phyloP scores from a whole-genome alignment of 2,329 filamentous ascomycete species.

The Botrytis tulipae region DNA sequence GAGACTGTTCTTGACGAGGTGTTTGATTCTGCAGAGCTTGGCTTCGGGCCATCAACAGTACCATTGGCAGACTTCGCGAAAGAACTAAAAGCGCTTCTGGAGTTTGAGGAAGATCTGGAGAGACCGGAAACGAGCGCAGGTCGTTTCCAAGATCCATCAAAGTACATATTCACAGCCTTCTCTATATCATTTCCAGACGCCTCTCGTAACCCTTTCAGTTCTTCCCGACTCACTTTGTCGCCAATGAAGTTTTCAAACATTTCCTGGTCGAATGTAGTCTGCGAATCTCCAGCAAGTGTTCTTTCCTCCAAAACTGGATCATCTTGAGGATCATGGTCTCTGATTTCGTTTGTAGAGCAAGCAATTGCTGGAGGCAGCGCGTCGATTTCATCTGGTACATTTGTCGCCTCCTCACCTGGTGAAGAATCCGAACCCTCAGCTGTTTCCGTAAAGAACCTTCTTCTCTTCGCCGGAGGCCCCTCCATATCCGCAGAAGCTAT shows the following conservation, averaged over 20 bases:
- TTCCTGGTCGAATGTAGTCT: slow-evolving; percentile 51
- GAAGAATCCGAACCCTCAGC: slow-evolving; percentile 31
- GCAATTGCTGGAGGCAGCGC: slow-evolving; percentile 27
- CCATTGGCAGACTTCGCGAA: slow-evolving; percentile 27
- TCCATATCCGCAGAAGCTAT: slow-evolving; percentile 34
- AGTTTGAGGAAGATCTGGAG: slow-evolving; percentile 16
- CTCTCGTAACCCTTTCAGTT: slow-evolving; percentile 51
- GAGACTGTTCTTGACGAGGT: slow-evolving; percentile 37
- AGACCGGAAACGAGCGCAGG: slow-evolving; percentile 10
- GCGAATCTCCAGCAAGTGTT: slow-evolving; percentile 22
- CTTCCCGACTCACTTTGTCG: slow-evolving; percentile 50
- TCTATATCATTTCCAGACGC: slow-evolving; percentile 59
- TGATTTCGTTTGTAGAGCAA: neutral
- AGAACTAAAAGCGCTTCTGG: slow-evolving; percentile 30
- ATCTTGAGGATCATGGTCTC: slow-evolving; percentile 11
- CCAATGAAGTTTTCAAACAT: slow-evolving; percentile 61
- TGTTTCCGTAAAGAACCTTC: slow-evolving; percentile 47
- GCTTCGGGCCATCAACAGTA: neutral
- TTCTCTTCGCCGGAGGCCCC: slow-evolving; percentile 49
- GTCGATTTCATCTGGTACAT: slow-evolving; percentile 33
- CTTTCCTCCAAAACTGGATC: neutral
- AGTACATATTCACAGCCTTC: slow-evolving; percentile 66
- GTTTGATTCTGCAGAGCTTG: neutral
- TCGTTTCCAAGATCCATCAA: slow-evolving; percentile 64
- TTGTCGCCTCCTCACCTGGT: slow-evolving; percentile 24